phyloP scores from a whole-genome alignment of 2,329 filamentous ascomycete species.

The Leptographium wingfieldii region DNA sequence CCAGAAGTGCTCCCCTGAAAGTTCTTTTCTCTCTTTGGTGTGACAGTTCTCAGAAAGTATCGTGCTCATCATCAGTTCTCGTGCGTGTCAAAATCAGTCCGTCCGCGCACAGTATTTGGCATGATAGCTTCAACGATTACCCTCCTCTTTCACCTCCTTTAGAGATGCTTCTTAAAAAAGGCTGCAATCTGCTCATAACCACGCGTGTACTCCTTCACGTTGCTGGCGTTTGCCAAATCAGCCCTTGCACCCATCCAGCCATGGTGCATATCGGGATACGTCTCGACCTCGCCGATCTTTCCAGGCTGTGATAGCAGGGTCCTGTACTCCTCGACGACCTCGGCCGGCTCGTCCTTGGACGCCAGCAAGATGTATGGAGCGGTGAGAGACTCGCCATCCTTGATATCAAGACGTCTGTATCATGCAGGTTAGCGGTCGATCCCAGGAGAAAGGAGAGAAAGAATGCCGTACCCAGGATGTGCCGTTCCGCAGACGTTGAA shows the following conservation, averaged over 20 bases:
- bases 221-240: constrained; percentile 30
- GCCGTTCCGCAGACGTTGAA: constrained; percentile 24
- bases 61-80: too few species aligned
- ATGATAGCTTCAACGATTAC: too few species aligned
- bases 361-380: constrained; percentile 37
- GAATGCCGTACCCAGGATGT: constrained; percentile 17
- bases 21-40: too few species aligned
- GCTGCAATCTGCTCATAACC: constrained; percentile 32
- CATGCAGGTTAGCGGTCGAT: background rate
- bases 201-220: constrained; percentile 33
- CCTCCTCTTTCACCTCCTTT: too few species aligned
- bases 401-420: constrained; percentile 20
- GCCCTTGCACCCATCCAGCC: constrained; percentile 47
- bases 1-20: background rate
- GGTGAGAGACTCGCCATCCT: constrained; percentile 29
- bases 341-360: constrained; percentile 33
- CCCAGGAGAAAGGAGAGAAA: background rate
- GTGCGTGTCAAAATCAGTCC: too few species aligned
- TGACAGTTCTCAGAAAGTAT: too few species aligned
- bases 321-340: constrained; percentile 30
- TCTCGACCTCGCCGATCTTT: constrained; percentile 31
- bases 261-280: constrained; percentile 37
- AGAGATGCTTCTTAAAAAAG: constrained; percentile 21
- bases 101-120: too few species aligned
- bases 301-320: constrained; percentile 27